A percentile compares a stretch with the other conserved stretches of the same genome.
Conservation (phyloP, 2,329 filamentous ascomycete species). For the Lecanicillium sp. region DNA sequence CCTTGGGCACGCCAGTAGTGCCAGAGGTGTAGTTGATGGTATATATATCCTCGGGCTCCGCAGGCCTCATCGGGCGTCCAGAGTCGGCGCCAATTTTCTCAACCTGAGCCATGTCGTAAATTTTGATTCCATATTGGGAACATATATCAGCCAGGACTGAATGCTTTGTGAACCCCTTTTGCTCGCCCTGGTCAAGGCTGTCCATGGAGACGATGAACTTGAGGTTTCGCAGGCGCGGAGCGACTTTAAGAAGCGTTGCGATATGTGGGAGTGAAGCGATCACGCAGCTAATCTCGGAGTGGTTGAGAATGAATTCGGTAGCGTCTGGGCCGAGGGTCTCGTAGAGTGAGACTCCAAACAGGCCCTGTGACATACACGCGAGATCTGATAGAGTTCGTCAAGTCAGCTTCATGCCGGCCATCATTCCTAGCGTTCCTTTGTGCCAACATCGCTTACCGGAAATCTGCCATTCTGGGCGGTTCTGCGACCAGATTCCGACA, state of each 20-base stretch:
- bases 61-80: conserved; percentile 62
- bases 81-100: conserved; percentile 70
- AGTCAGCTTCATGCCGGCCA: background rate
- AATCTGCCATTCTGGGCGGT: conserved; percentile 84
- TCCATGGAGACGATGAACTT: conserved; percentile 88
- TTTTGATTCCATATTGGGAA: conserved; percentile 61
- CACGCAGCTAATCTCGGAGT: conserved; percentile 67
- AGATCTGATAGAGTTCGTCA: conserved; percentile 49
- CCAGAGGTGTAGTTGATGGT: conserved; percentile 92
- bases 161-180: conserved; percentile 67
- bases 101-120: conserved; percentile 73
- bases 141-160: conserved; percentile 71
- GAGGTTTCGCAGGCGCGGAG: conserved; percentile 64
- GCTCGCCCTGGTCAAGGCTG: conserved; percentile 71
- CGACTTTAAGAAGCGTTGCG: conserved; percentile 70
- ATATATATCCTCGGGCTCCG: conserved; percentile 64
- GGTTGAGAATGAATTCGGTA: conserved; percentile 93
- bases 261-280: conserved; percentile 75
- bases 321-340: conserved; percentile 89
- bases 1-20: conserved; percentile 76
- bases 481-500: conserved; percentile 79
- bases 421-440: too few relatives aligned
- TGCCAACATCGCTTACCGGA: conserved; percentile 39
- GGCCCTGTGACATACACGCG: conserved; percentile 74
- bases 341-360: conserved; percentile 90